Base-by-base conservation (phyloP, 352 stramenopile genomes). In the Phytophthora tentaculata region DNA sequence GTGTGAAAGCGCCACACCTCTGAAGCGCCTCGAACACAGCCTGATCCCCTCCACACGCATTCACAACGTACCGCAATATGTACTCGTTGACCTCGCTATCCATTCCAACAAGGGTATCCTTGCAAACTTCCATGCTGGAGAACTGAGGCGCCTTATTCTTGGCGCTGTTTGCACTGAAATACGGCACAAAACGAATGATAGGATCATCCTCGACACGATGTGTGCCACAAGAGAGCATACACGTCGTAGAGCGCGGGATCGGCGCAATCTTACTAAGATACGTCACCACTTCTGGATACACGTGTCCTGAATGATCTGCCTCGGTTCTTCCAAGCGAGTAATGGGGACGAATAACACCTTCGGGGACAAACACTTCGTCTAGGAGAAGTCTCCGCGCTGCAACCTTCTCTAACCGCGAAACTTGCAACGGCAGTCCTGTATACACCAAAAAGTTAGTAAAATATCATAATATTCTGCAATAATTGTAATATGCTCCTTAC, bases 101-200 rank as follows among this genome's bases (percentile, higher is more conserved):
- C 44, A 83, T 69, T 1, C 76, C 84, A 28, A 79, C 73, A 16
- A 91, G 57, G 0, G 71, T 80, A 7, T 79, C 73, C 35, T 83
- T 81, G 17, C 62, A 67, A 19, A 44, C 58, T 9, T 76, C 83
- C 17, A 77, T 76, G 32, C 61, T 73, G 17, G 75, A 62, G 26
- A 90, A 77, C 24, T 80, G 70, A 17, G 67, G 69, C 0, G 23
- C 53, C 44, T 77, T 69, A 13, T 51, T 29, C 51, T 75, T 80
- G 12, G 63, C 59, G 5, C 56, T 71, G 23, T 69, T 79, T 37
- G 63, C 49, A 10, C 69, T 74, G 50, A 91, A 90, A 26, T 81
- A 79, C 45, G 84, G 84, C 37, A 90, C 82, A 56, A 89, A 90
- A 22, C 86, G 86, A 64, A 94, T 90, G 73, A 94, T 92, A 39